A percentile compares a stretch with the other conserved stretches of the same genome.
Evolutionary conservation across 176 grass and related monocot genomes (phyloP).

Genomic region (Urochloa ruziziensis): DNA sequence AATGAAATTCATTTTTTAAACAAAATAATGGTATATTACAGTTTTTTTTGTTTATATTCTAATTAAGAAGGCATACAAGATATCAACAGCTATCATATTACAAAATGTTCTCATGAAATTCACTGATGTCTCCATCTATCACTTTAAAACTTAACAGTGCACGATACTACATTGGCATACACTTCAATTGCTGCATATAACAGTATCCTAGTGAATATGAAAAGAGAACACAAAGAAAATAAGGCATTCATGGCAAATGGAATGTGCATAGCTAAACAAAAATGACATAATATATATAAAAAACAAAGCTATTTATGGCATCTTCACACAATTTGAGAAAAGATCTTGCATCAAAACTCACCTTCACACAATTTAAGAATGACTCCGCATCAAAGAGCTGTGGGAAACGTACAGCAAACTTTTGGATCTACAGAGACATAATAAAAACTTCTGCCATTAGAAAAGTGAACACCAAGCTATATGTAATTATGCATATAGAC

Average conservation of each 20-base stretch:
- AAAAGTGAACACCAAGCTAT: slow-evolving; percentile 1
- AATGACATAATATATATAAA: not conserved
- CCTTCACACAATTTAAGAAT: slow-evolving; percentile 81
- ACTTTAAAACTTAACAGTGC: not conserved
- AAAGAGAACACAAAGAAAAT: not conserved
- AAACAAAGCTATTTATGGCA: slow-evolving; percentile 15
- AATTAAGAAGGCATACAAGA: not conserved
- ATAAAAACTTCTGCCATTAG: slow-evolving; percentile 28
- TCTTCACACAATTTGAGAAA: slow-evolving; percentile 75
- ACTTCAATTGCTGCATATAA: not conserved
- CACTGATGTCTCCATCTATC: not conserved
- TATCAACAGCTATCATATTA: not conserved
- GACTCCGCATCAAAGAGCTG: slow-evolving; percentile 47
- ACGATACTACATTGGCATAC: not conserved
- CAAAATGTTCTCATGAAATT: slow-evolving; percentile 2
- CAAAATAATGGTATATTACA: not conserved
- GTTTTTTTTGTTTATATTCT: too few species aligned
- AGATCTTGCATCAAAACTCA: slow-evolving; percentile 43
- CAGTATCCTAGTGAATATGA: not conserved
- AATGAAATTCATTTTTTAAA: not conserved
- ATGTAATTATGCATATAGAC: not conserved
- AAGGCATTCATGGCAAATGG: slow-evolving; percentile 1
- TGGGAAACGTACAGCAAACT: slow-evolving; percentile 80
- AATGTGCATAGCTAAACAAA: not conserved
- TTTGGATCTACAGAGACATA: slow-evolving; percentile 64